phyloP scores from a whole-genome alignment of 2,329 filamentous ascomycete genomes.

The Lachnellula subtilissima region DNA sequence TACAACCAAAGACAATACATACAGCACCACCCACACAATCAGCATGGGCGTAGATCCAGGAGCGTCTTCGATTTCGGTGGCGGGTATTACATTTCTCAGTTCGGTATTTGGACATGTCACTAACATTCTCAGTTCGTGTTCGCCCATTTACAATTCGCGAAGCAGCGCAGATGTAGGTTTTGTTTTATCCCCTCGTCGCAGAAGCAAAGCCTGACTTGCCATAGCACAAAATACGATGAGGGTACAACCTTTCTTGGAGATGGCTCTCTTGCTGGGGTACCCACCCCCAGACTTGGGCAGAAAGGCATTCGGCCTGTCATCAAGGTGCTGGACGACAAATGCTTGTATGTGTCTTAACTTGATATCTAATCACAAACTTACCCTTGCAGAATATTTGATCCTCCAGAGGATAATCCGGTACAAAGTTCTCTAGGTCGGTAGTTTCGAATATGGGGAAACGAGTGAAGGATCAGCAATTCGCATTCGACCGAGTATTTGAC shows the following conservation, averaged over 20 bases:
- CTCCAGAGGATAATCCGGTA: slow-evolving; percentile 88
- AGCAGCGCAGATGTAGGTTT: slow-evolving; percentile 75
- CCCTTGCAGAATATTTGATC: slow-evolving; percentile 78
- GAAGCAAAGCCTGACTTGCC: slow-evolving; percentile 14
- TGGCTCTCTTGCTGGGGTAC: slow-evolving; percentile 83
- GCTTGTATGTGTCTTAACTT: slow-evolving; percentile 62
- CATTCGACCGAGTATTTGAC: slow-evolving; percentile 95
- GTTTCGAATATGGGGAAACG: slow-evolving; percentile 76
- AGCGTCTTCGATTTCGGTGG: slow-evolving; percentile 34
- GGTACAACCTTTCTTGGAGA: slow-evolving; percentile 91
- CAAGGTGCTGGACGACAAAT: slow-evolving; percentile 94
- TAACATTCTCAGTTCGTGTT: slow-evolving; percentile 52
- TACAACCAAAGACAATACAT: neutral
- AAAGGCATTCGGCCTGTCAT: slow-evolving; percentile 88
- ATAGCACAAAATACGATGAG: slow-evolving; percentile 61
- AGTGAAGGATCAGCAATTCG: slow-evolving; percentile 96
- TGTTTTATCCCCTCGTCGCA: neutral
- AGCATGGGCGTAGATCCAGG: slow-evolving; percentile 26
- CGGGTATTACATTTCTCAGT: slow-evolving; percentile 22
- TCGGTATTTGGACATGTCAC: neutral
- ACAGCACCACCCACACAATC: neutral
- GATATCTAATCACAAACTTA: slow-evolving; percentile 6
- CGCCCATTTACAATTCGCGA: slow-evolving; percentile 80
- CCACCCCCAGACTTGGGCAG: slow-evolving; percentile 76
- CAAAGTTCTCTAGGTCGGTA: slow-evolving; percentile 79